Base-by-base conservation (phyloP, 805 yeast species). In the Yamadazyma ubonensis region DNA sequence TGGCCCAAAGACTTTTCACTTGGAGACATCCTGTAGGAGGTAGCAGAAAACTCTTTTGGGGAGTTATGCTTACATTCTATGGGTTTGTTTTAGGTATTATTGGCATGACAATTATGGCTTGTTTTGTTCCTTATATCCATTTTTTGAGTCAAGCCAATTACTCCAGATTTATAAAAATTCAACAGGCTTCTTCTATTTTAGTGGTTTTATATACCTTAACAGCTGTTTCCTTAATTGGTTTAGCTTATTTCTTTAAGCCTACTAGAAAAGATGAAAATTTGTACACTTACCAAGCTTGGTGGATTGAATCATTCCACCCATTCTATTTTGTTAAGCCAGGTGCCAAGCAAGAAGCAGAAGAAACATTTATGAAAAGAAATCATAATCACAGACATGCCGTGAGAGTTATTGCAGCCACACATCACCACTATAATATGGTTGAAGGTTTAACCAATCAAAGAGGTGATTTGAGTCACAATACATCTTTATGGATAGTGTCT, bases 1-100 rank as follows among this genome's bases (percentile, higher is more conserved):
- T 84, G 38, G 49, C 84, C 20, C 89, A 83, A 56, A 73, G 91
- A 57, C 65, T 83, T 18, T 82, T 82, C 61, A 81, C 87, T 4
- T 82, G 88, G 86, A 68, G 82, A 56, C 90, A 84, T 54, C 91
- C 91, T 6, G 79, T 76, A 37, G 72, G 79, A 6, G 91, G 89
- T 27, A 70, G 77, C 19, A 58, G 73, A 32, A 64, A 57, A 41
- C 44, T 65, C 22, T 78, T 83, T 51, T 76, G 81, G 77, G 45
- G 45, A 22, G 38, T 61, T 19, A 76, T 83, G 82, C 54, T 71
- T 32, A 27, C 59, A 2, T 50, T 79, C 29, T 83, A 84, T 53
- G 51, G 61, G 4, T 49, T 80, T 37, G 88, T 84, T 21, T 39
- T 70, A 22, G 81, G 75, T 6, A 68, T 83, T 39, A 73, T 83